Evolutionary conservation across 164 flowering plant species (phyloP).

Genomic region (Piper betle): DNA sequence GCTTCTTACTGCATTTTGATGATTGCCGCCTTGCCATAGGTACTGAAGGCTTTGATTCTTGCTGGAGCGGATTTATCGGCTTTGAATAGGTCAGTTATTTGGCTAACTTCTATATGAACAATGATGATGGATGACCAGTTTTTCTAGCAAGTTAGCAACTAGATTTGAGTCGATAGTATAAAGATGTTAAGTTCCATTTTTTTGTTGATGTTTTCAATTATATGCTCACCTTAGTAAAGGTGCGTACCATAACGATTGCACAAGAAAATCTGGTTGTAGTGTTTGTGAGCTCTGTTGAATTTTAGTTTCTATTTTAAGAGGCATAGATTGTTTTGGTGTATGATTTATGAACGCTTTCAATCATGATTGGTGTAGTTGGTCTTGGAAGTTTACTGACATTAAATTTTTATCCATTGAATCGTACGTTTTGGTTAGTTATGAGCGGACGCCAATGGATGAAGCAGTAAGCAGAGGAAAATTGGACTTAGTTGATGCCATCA

Average conservation of each 20-base stretch:
- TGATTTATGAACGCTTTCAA: not conserved
- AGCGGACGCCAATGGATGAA: constrained; percentile 77
- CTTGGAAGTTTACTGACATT: no score
- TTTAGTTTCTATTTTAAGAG: no score
- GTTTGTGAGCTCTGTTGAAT: no score
- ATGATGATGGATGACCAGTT: not conserved
- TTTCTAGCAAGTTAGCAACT: no score
- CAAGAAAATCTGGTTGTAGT: no score
- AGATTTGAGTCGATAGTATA: no score
- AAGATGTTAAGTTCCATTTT: no score
- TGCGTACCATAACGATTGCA: no score
- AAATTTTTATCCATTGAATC: not conserved
- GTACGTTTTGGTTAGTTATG: constrained; percentile 31
- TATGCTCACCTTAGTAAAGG: no score
- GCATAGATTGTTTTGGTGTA: no score
- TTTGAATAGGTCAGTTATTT: constrained; percentile 48
- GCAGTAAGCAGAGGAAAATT: constrained; percentile 56
- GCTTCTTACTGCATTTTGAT: not conserved
- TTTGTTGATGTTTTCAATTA: no score
- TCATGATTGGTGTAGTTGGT: not conserved
- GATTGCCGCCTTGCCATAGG: constrained; percentile 22
- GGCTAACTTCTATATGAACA: not conserved
- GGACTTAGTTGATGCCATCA: constrained; percentile 67
- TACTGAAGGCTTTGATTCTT: constrained; percentile 51
- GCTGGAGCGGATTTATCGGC: constrained; percentile 55